Evolutionary conservation across 169 alveolate genomes (phyloP).

Genomic region (Plasmodium vivax): DNA sequence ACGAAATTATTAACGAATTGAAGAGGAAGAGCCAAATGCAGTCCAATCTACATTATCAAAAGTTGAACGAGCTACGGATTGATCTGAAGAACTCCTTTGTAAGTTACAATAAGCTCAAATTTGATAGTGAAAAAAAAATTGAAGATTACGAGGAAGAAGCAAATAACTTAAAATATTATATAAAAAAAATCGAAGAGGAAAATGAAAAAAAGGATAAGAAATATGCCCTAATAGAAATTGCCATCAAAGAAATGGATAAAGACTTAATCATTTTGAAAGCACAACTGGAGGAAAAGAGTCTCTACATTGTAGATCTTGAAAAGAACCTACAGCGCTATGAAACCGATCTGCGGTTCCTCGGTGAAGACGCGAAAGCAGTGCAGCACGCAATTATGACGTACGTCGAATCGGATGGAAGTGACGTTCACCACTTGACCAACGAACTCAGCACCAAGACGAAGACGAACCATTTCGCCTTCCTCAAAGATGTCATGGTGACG

Average conservation of each 20-base stretch:
- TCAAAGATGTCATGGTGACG: slow-evolving; percentile 30
- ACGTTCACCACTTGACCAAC: slow-evolving; percentile 8
- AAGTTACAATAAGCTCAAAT: slow-evolving; percentile 57
- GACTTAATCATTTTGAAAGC: slow-evolving; percentile 46
- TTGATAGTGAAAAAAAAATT: slow-evolving; percentile 51
- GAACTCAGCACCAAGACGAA: slow-evolving; percentile 14
- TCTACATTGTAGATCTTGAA: slow-evolving; percentile 23
- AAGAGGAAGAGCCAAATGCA: slow-evolving; percentile 8
- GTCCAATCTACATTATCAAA: slow-evolving; percentile 24
- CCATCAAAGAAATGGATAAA: slow-evolving; percentile 71
- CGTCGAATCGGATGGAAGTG: slow-evolving; percentile 15
- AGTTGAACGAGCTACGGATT: slow-evolving; percentile 46
- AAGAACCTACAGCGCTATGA: slow-evolving; percentile 2
- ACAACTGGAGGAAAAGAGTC: slow-evolving; percentile 17
- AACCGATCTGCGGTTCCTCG: slow-evolving; percentile 8
- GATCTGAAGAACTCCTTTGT: slow-evolving; percentile 48
- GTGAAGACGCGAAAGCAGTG: slow-evolving; percentile 17
- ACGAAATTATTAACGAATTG: slow-evolving; percentile 8
- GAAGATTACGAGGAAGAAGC: slow-evolving; percentile 71
- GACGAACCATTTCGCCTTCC: slow-evolving; percentile 23
- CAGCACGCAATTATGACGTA: slow-evolving; percentile 24
- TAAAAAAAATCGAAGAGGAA: slow-evolving; percentile 47
- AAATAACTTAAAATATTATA: slow-evolving; percentile 46
- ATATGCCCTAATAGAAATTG: slow-evolving; percentile 58
- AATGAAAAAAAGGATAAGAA: slow-evolving; percentile 66